These are phyloP conservation scores for Lactarius pseudohatsudake DNA, from an alignment of 768 basidiomycete genomes.

Conservation along the genomic window DNA sequence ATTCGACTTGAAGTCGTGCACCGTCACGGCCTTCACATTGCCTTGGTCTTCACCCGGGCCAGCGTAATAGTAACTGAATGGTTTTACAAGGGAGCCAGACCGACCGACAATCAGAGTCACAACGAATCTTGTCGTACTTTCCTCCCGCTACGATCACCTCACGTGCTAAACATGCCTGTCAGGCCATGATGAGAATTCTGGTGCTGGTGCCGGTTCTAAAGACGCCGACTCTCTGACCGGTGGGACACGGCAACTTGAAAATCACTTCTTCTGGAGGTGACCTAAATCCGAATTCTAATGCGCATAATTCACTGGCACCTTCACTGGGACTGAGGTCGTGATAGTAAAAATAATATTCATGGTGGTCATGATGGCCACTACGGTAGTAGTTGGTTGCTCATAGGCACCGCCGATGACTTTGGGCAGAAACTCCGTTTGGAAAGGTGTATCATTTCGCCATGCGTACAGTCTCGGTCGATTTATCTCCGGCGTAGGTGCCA, in stretches of 20 bases:
- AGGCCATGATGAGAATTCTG: not conserved
- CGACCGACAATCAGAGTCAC: not conserved
- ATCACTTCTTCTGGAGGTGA: not conserved
- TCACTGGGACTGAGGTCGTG: not conserved
- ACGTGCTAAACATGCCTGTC: not conserved
- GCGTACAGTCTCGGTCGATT: not conserved
- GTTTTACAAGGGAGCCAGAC: not conserved
- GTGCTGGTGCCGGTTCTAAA: not conserved
- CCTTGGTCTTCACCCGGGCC: too few relatives aligned
- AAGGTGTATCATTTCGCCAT: not conserved
- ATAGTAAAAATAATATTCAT: not conserved
- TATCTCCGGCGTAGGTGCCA: not conserved
- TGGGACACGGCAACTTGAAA: not conserved
- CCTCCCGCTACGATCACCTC: not conserved
- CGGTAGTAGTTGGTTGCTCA: not conserved
- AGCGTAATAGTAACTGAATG: too few relatives aligned
- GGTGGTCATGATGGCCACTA: not conserved
- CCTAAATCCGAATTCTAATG: not conserved
- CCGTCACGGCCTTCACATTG: too few relatives aligned
- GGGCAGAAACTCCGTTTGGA: not conserved
- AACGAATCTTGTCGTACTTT: not conserved
- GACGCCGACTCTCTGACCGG: not conserved
- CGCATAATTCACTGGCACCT: not conserved
- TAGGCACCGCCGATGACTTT: not conserved
- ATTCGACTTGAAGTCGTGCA: too few relatives aligned